These are phyloP conservation scores for Neoarthrinium moseri DNA, from an alignment of 2,329 filamentous ascomycete genomes.

Conservation along the genomic window DNA sequence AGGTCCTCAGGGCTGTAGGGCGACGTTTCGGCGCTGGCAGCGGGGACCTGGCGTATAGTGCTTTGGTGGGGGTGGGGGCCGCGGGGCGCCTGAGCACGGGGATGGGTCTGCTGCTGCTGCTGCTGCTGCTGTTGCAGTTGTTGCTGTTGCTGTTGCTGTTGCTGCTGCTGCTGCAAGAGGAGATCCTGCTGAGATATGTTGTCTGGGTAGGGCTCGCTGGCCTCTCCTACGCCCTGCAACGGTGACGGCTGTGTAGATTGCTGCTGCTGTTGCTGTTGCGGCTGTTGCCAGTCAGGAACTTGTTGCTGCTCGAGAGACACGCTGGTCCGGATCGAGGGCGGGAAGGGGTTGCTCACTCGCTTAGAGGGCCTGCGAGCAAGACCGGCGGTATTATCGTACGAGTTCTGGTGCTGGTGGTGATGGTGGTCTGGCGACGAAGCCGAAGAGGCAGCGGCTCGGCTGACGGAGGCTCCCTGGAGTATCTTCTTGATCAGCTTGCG, in stretches of 20 bases:
- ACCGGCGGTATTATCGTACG: constrained; percentile 49
- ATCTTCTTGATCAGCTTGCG: constrained; percentile 56
- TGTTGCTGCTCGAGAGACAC: constrained; percentile 15
- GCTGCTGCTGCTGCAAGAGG: constrained; percentile 39
- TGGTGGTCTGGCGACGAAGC: constrained; percentile 26
- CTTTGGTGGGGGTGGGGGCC: constrained; percentile 26
- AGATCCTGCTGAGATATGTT: constrained; percentile 39
- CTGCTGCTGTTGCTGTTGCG: constrained; percentile 19
- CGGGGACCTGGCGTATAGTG: constrained; percentile 47
- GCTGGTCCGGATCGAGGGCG: constrained; percentile 41
- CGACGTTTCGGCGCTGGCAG: constrained; percentile 39
- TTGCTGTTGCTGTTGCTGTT: constrained; percentile 17
- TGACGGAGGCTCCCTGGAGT: constrained; percentile 7
- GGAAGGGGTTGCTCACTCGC: constrained; percentile 48
- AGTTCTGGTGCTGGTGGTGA: constrained; percentile 20
- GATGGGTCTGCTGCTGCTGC: constrained; percentile 16
- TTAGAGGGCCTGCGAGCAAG: constrained; percentile 57
- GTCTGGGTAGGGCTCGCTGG: constrained; percentile 33
- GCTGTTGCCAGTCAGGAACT: constrained; percentile 16
- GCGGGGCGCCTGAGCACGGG: too few relatives aligned
- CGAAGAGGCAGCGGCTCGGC: constrained; percentile 28
- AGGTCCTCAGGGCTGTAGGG: constrained; percentile 45
- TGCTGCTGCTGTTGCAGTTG: constrained; percentile 38
- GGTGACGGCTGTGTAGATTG: constrained; percentile 39
- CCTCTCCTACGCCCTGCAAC: constrained; percentile 42